Evolutionary conservation across 805 yeast genomes (phyloP).

Genomic region (Hanseniaspora clermontiae): DNA sequence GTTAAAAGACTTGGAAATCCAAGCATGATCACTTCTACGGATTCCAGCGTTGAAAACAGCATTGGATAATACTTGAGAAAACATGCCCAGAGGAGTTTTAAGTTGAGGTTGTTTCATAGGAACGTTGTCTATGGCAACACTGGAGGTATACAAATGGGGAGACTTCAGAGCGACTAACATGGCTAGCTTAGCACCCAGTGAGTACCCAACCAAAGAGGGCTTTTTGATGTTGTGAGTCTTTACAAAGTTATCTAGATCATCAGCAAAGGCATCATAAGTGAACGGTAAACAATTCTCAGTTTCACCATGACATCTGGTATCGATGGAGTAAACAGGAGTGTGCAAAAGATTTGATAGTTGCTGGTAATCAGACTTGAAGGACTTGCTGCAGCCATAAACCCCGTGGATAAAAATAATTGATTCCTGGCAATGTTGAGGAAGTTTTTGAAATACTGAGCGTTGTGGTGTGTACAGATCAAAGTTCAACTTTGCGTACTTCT

Average conservation of each 20-base stretch:
- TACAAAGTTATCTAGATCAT: conserved; percentile 31
- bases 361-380: conserved; percentile 33
- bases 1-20: background rate
- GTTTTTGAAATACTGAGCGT: conserved; percentile 16
- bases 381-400: conserved; percentile 29
- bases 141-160: conserved; percentile 31
- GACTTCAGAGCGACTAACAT: conserved; percentile 32
- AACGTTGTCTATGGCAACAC: conserved; percentile 25
- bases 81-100: conserved; percentile 15
- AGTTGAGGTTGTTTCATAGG: conserved; percentile 20
- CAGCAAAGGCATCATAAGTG: conserved; percentile 33
- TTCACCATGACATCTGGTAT: conserved; percentile 46
- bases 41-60: conserved; percentile 15
- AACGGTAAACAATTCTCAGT: conserved; percentile 35
- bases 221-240: conserved; percentile 17
- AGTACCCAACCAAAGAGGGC: conserved; percentile 37
- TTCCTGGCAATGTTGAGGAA: conserved; percentile 18
- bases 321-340: conserved; percentile 33
- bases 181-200: conserved; percentile 51
- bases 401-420: conserved; percentile 39
- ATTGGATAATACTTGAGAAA: background rate
- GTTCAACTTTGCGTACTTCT: conserved; percentile 20
- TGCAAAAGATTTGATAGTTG: conserved; percentile 25
- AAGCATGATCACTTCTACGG: background rate
- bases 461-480: conserved; percentile 22